These are phyloP conservation scores for Debaryomyces tyrocola DNA, from an alignment of 805 yeast genomes.

Conservation along the genomic window DNA sequence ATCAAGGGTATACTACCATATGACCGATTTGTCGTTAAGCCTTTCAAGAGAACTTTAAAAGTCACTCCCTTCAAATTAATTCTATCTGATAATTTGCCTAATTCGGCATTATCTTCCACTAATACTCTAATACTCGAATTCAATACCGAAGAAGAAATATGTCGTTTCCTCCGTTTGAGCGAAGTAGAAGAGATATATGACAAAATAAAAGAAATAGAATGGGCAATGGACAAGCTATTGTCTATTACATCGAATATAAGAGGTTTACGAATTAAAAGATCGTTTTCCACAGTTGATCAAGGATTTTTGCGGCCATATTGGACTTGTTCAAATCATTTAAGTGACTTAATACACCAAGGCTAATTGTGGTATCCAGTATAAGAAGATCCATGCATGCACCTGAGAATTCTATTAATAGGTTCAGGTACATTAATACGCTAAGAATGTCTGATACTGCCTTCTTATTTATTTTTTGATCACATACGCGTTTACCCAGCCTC, in stretches of 20 bases:
- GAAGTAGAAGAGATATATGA: conserved; percentile 13
- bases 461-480: background rate
- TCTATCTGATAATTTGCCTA: conserved; percentile 11
- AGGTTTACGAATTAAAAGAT: conserved; percentile 4
- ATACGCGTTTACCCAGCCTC: conserved; percentile 4
- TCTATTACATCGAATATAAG: background rate
- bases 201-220: conserved; percentile 6
- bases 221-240: conserved; percentile 4
- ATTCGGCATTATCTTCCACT: background rate
- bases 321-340: conserved; percentile 11
- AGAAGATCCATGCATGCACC: background rate
- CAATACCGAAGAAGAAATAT: conserved; percentile 21
- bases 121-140: conserved; percentile 19
- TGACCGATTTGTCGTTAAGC: conserved; percentile 25
- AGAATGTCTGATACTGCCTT: background rate
- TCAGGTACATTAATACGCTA: too few species aligned
- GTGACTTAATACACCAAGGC: conserved; percentile 5
- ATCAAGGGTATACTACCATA: conserved; percentile 17
- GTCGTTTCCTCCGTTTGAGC: conserved; percentile 20
- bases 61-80: conserved; percentile 21
- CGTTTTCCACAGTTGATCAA: conserved; percentile 1
- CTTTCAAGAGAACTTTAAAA: conserved; percentile 28
- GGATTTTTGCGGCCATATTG: conserved; percentile 12
- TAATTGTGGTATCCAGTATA: background rate
- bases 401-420: background rate